Evolutionary conservation across 768 basidiomycete genomes (phyloP), one percentile per base, ranked within the genome.

Genomic region (Clitopilus hobsonii): DNA sequence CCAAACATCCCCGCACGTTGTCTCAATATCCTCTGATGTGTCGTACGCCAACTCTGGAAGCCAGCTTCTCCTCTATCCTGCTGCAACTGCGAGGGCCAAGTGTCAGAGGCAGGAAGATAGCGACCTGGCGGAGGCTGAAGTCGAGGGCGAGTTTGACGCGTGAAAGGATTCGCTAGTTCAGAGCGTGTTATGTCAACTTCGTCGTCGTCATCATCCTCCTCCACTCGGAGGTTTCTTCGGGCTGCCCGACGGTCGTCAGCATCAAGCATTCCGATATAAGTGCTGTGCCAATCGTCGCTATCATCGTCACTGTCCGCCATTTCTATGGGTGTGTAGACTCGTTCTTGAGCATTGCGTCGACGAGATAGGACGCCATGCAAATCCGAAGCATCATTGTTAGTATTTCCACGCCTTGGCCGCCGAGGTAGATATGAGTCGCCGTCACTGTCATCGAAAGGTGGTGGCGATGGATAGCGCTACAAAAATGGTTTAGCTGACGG

Each of bases 301-400:
- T 68, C 66, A 16, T 56, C 60, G 30, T 55, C 58, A 18, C 60
- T 61, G 8, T 60, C 60, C 0, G 55, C 32, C 2, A 14, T n/a
- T n/a, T 14, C 32, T 4, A 54, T 38, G n/a, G 41, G 49, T 26
- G 52, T 50, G 47, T 53, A 45, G 8, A n/a, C n/a, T n/a, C n/a
- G n/a, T n/a, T 61, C 65, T 36, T 70, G 70, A 32, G 64, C 60
- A 7, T 70, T 63, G 18, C 56, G 60, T 41, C 59, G 66, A 25
- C 61, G 60, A 11, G 57, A 58, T 49, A 72, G 59, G 45, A 63
- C 60, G 20, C 51, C 63, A 45, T 66, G 66, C 3, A 68, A 52
- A 51, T 65, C 66, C 29, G 54, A 56, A 20, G 51, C 13, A 54
- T 38, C 45, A 25, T 24, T 27, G 28, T 52, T 63, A 55, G 50